Evolutionary conservation across 2,329 filamentous ascomycete genomes (phyloP).

Genomic region (Ceratocystis harringtonii): DNA sequence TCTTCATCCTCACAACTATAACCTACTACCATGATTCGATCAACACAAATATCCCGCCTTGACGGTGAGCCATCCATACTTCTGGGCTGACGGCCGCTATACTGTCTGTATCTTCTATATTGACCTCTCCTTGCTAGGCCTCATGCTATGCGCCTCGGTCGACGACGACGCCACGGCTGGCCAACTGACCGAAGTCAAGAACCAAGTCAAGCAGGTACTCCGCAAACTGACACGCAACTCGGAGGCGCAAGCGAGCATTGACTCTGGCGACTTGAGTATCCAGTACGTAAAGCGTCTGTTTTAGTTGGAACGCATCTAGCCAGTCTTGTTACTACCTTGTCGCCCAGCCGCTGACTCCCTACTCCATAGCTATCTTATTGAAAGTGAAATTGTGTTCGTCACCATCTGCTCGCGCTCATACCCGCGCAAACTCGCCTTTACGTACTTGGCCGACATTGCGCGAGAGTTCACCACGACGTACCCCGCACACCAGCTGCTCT

Average conservation of each 20-base stretch:
- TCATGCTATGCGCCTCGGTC: slow-evolving; percentile 87
- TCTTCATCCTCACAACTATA: not conserved
- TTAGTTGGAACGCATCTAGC: too few relatives aligned
- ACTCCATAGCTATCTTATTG: slow-evolving; percentile 59
- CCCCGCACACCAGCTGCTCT: slow-evolving; percentile 55
- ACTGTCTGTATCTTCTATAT: not conserved
- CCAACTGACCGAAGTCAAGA: slow-evolving; percentile 74
- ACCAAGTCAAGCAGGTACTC: slow-evolving; percentile 78
- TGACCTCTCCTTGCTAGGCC: slow-evolving; percentile 40
- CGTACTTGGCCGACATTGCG: slow-evolving; percentile 85
- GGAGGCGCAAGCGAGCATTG: slow-evolving; percentile 82
- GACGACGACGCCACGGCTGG: slow-evolving; percentile 74
- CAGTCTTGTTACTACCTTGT: not conserved
- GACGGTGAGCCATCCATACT: slow-evolving; percentile 46
- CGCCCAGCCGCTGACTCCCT: not conserved
- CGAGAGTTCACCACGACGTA: slow-evolving; percentile 85
- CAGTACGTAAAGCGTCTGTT: slow-evolving; percentile 41
- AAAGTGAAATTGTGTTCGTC: slow-evolving; percentile 72
- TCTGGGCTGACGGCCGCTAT: slow-evolving; percentile 2
- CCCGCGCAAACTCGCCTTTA: slow-evolving; percentile 95
- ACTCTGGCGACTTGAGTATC: slow-evolving; percentile 65
- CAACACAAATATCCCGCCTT: slow-evolving; percentile 85
- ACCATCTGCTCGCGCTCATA: slow-evolving; percentile 89
- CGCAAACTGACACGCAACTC: slow-evolving; percentile 78
- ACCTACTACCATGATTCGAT: slow-evolving; percentile 54